phyloP scores from a whole-genome alignment of 768 basidiomycete genomes.

The Kwoniella dendrophila region DNA sequence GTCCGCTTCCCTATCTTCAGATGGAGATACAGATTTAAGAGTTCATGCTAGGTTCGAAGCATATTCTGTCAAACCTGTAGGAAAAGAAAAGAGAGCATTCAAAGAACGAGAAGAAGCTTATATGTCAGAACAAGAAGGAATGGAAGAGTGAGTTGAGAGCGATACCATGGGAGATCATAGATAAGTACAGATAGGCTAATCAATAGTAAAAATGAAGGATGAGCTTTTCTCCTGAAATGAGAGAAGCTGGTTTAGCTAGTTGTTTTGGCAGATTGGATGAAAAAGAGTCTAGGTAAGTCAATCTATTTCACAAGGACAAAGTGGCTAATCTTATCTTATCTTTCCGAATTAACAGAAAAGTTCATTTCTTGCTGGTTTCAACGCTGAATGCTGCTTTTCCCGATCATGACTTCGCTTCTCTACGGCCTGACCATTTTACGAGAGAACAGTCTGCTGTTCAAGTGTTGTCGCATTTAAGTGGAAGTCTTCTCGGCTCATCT shows the following conservation, averaged over 20 bases:
- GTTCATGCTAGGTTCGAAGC: conserved; percentile 93
- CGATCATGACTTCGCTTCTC: conserved; percentile 94
- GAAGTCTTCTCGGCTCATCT: conserved; percentile 30
- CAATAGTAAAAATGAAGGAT: conserved; percentile 57
- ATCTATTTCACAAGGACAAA: background rate
- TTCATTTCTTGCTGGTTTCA: conserved; percentile 91
- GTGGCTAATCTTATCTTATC: too few relatives aligned
- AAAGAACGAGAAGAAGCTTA: conserved; percentile 87
- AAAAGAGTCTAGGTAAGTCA: conserved; percentile 47
- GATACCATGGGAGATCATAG: too few relatives aligned
- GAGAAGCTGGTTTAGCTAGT: conserved; percentile 70
- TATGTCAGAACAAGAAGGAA: conserved; percentile 65
- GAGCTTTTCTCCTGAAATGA: conserved; percentile 68
- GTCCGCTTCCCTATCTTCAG: conserved; percentile 76
- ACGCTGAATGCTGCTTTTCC: conserved; percentile 97
- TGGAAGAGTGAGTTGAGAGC: conserved; percentile 51
- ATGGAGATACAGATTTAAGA: conserved; percentile 63
- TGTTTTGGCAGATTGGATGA: conserved; percentile 90
- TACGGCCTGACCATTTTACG: conserved; percentile 84
- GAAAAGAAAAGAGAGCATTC: conserved; percentile 94
- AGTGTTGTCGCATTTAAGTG: conserved; percentile 39
- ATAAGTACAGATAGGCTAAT: too few relatives aligned
- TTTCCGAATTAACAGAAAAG: too few relatives aligned
- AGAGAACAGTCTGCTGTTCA: conserved; percentile 57
- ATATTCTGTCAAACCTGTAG: conserved; percentile 96